Evolutionary conservation across 2,329 filamentous ascomycete species (phyloP).

Genomic region (Fusarium tuaranense): DNA sequence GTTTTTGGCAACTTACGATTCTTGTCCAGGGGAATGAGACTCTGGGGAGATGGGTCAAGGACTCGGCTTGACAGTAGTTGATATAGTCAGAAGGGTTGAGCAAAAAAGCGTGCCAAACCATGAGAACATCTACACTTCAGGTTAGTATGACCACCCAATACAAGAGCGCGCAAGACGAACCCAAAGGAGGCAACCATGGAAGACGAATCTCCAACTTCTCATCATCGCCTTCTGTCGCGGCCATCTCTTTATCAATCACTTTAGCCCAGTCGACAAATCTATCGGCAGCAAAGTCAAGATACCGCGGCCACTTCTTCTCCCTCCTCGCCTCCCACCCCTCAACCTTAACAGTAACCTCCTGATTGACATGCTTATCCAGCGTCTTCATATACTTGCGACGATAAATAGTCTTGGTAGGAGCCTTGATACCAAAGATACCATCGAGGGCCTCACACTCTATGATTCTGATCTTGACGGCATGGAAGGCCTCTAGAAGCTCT

Average conservation of each 20-base stretch:
- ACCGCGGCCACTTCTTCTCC: conserved; percentile 37
- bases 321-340: conserved; percentile 10
- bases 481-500: conserved; percentile 68
- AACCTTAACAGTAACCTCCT: conserved; percentile 17
- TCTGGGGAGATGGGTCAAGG: conserved; percentile 6
- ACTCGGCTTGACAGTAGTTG: conserved; percentile 11
- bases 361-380: conserved; percentile 20
- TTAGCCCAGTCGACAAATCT: conserved; percentile 39
- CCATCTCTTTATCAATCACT: conserved; percentile 13
- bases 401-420: conserved; percentile 22
- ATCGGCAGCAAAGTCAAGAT: conserved; percentile 36
- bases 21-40: conserved; percentile 30
- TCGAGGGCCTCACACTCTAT: conserved; percentile 28
- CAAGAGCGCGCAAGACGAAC: background rate
- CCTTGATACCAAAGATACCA: conserved; percentile 22
- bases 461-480: conserved; percentile 57
- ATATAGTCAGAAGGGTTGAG: conserved; percentile 31
- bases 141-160: background rate
- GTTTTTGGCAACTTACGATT: conserved; percentile 11
- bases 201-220: background rate
- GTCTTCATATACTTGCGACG: conserved; percentile 23
- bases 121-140: conserved; percentile 21
- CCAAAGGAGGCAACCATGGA: conserved; percentile 28
- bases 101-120: conserved; percentile 37
- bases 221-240: background rate